Percentiles rank a stretch among this genome's conserved stretches.
Evolutionary conservation across 257 asterid genomes (phyloP).

Genomic region (Penstemon davidsonii): DNA sequence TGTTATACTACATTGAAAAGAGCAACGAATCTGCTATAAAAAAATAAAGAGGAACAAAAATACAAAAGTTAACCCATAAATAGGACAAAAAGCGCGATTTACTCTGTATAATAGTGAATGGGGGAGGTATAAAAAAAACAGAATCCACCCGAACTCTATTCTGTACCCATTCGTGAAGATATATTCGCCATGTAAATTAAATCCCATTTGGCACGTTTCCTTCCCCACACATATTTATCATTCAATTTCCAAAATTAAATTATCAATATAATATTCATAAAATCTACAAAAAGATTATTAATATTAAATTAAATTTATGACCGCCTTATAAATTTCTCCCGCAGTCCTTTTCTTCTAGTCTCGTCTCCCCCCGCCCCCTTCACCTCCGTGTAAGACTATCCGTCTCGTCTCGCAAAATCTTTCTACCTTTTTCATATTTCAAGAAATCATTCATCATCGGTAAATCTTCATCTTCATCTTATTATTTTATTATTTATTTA

Average conservation of each 20-base stretch:
- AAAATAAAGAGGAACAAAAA: too few species aligned
- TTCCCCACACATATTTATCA: constrained; percentile 27
- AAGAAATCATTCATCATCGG: background rate
- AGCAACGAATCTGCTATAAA: too few species aligned
- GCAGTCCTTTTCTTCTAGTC: constrained; percentile 33
- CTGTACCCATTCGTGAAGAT: constrained; percentile 29
- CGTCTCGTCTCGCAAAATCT: constrained; percentile 18
- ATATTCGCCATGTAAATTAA: constrained; percentile 32
- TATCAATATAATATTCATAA: background rate
- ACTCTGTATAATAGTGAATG: too few species aligned
- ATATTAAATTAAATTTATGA: constrained; percentile 14
- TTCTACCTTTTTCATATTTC: background rate
- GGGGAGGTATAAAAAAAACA: constrained; percentile 4
- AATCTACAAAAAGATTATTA: background rate
- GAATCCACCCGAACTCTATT: constrained; percentile 22
- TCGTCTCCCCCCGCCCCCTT: background rate
- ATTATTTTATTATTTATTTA: background rate
- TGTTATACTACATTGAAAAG: too few species aligned
- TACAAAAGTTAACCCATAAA: too few species aligned
- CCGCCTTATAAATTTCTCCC: constrained; percentile 38
- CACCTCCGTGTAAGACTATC: constrained; percentile 35
- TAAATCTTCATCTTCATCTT: background rate
- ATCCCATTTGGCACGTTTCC: constrained; percentile 39
- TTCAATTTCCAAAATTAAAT: background rate
- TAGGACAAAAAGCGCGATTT: too few species aligned